Conservation (phyloP, 202 grass and related monocot species). For the Elaeis oleifera region DNA sequence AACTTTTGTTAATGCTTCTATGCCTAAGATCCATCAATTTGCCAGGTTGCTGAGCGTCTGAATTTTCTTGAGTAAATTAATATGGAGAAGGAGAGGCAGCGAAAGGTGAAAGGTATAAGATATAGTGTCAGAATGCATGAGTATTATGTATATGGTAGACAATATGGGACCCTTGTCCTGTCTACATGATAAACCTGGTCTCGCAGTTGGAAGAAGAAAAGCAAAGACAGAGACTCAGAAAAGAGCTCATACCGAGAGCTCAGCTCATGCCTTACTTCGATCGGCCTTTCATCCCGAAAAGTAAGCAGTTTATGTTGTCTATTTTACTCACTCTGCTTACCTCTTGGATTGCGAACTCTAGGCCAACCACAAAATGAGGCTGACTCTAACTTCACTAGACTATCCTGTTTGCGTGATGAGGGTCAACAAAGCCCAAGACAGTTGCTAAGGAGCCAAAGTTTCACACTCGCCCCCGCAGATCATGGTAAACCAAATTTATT, state of each 20-base stretch:
- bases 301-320: neutral
- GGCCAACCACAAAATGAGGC: too few relatives aligned
- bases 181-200: slow-evolving; percentile 10
- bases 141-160: neutral
- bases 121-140: neutral
- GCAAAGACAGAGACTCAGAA: too few relatives aligned
- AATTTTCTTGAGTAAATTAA: slow-evolving; percentile 36
- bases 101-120: slow-evolving; percentile 61
- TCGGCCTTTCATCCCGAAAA: slow-evolving; percentile 53
- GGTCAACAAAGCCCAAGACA: slow-evolving; percentile 62
- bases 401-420: slow-evolving; percentile 3
- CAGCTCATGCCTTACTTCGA: slow-evolving; percentile 95
- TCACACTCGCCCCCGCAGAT: slow-evolving; percentile 32
- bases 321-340: neutral
- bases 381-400: too few relatives aligned
- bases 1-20: too few relatives aligned
- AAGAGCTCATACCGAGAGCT: slow-evolving; percentile 49
- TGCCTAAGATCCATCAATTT: too few relatives aligned
- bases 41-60: too few relatives aligned
- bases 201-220: slow-evolving; percentile 19
- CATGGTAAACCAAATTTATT: slow-evolving; percentile 43
- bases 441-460: slow-evolving; percentile 83
- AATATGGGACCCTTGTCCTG: neutral
- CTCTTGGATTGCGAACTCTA: neutral
- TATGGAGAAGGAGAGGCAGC: slow-evolving; percentile 49